Evolutionary conservation across 345 rosid species (phyloP).

Genomic region (Citrus australasica): DNA sequence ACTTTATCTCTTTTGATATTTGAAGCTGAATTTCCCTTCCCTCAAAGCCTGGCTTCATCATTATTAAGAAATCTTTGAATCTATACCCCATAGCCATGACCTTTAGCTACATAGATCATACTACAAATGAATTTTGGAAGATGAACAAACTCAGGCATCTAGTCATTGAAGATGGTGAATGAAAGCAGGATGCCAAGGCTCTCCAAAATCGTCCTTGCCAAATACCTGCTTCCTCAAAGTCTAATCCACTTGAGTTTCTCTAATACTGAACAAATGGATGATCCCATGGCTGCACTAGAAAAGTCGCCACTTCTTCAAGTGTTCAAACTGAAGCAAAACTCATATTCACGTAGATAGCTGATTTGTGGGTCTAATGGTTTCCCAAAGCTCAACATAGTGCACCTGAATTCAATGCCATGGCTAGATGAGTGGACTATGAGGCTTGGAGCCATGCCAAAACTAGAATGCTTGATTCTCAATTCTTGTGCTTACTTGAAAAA

Average conservation of each 20-base stretch:
- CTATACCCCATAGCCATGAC: not conserved
- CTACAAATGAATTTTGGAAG: not conserved
- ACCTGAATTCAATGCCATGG: conserved; percentile 4
- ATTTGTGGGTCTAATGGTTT: not conserved
- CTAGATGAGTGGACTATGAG: not conserved
- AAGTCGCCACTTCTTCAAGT: not conserved
- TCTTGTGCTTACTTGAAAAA: not conserved
- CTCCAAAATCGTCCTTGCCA: not conserved
- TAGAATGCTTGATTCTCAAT: not conserved
- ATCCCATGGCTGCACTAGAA: not conserved
- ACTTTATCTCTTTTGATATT: not conserved
- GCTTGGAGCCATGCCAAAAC: not conserved
- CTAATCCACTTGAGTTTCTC: not conserved
- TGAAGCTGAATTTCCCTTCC: not conserved
- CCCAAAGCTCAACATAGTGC: not conserved
- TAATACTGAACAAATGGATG: not conserved
- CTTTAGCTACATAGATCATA: not conserved
- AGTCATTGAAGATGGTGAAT: not conserved
- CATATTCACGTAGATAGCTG: not conserved
- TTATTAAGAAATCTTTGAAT: not conserved
- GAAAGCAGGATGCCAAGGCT: not conserved
- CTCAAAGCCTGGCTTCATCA: not conserved
- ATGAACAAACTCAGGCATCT: not conserved
- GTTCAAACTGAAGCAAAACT: not conserved
- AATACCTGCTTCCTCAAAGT: not conserved